Evolutionary conservation across 2,329 filamentous ascomycete species (phyloP).

Genomic region (Talaromyces sp.): DNA sequence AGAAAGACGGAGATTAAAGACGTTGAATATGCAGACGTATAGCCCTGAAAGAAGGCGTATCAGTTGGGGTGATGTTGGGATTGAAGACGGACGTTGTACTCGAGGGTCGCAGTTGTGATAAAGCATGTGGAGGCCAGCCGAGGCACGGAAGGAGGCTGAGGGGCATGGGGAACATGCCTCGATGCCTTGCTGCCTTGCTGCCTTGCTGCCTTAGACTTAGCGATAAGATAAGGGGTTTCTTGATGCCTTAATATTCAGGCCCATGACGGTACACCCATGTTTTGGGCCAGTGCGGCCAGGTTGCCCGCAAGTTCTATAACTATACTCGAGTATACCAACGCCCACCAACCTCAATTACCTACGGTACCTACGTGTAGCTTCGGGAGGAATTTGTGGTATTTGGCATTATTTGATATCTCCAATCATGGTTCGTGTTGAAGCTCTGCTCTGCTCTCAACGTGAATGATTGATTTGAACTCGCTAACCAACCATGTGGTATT

Average conservation of each 20-base stretch:
- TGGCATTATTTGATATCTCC: neutral
- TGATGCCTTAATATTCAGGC: constrained; percentile 7
- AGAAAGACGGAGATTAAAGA: neutral
- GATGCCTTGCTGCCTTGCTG: constrained; percentile 7
- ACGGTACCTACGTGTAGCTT: constrained; percentile 4
- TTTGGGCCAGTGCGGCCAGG: constrained; percentile 14
- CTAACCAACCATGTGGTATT: constrained; percentile 10
- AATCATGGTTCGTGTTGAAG: constrained; percentile 14
- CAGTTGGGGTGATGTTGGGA: neutral
- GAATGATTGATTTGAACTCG: constrained; percentile 6
- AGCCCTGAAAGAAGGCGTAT: neutral
- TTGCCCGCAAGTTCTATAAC: constrained; percentile 12
- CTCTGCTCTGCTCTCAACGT: constrained; percentile 6
- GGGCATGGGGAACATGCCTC: neutral
- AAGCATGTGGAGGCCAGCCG: neutral
- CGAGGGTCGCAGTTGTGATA: neutral
- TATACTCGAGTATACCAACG: neutral
- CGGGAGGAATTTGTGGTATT: neutral
- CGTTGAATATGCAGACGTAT: neutral
- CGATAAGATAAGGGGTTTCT: constrained; percentile 13
- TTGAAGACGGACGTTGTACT: neutral
- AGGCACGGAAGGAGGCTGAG: neutral
- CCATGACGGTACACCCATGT: neutral
- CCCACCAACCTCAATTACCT: constrained; percentile 13
- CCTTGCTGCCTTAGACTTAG: constrained; percentile 3